Evolutionary conservation across 371 early-diverging fungal genomes (phyloP).

Genomic region (Rhizopus sp.): DNA sequence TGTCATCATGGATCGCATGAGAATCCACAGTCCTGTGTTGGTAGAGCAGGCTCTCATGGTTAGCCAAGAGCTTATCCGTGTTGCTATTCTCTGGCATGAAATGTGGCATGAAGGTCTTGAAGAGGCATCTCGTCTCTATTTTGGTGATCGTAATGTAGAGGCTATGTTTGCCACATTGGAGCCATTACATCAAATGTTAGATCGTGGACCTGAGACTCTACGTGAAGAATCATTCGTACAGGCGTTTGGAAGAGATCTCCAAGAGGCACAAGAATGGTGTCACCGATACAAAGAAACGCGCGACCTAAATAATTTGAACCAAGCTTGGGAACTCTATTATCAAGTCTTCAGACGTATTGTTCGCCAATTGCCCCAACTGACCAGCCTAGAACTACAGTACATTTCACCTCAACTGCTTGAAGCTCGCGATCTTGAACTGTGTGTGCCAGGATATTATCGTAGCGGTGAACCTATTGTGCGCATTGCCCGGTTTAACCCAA

Average conservation of each 20-base stretch:
- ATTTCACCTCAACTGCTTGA: constrained; percentile 90
- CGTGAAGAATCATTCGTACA: constrained; percentile 95
- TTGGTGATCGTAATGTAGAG: constrained; percentile 83
- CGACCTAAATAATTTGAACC: constrained; percentile 84
- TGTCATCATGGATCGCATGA: constrained; percentile 93
- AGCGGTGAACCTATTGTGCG: constrained; percentile 87
- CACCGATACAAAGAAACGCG: constrained; percentile 76
- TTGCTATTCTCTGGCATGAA: constrained; percentile 96
- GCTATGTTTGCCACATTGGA: constrained; percentile 92
- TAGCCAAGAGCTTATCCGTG: constrained; percentile 95
- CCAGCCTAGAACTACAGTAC: constrained; percentile 86
- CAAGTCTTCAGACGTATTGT: constrained; percentile 86
- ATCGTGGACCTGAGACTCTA: constrained; percentile 91
- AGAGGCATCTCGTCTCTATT: constrained; percentile 89
- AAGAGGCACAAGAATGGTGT: constrained; percentile 93
- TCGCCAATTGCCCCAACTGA: constrained; percentile 82
- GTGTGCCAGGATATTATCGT: constrained; percentile 92
- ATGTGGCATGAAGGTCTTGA: constrained; percentile 98
- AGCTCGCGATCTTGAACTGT: constrained; percentile 86
- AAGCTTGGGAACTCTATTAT: constrained; percentile 97
- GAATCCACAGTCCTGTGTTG: constrained; percentile 77
- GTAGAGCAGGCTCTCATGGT: constrained; percentile 96
- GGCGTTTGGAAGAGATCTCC: constrained; percentile 90
- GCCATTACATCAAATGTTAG: constrained; percentile 89
- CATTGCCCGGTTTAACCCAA: constrained; percentile 84